A percentile compares a stretch with the other conserved stretches of the same genome.
Conservation (phyloP, 176 grass and related monocot genomes). For the Carex cristatella region DNA sequence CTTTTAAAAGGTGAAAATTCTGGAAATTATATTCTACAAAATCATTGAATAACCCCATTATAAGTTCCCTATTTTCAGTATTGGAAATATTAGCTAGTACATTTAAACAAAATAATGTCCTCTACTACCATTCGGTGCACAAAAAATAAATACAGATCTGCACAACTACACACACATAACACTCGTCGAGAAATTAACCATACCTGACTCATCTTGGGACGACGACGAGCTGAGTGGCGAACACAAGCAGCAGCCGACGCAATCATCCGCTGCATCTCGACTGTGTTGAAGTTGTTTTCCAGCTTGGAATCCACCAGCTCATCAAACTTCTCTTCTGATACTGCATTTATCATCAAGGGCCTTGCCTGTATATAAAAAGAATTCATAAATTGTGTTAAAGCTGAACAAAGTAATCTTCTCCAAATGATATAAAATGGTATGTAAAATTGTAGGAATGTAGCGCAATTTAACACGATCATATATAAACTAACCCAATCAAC, state of each 20-base stretch:
- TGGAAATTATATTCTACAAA: background rate
- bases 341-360: constrained; percentile 47
- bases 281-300: constrained; percentile 44
- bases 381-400: background rate
- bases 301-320: constrained; percentile 60
- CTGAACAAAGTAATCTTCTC: background rate
- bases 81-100: background rate
- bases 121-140: too few species aligned
- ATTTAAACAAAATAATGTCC: background rate
- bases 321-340: constrained; percentile 38
- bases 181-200: background rate
- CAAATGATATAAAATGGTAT: background rate
- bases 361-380: constrained; percentile 43
- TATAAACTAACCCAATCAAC: constrained; percentile 74
- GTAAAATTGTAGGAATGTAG: too few species aligned
- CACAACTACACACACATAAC: background rate
- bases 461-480: background rate
- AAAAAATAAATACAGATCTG: too few species aligned
- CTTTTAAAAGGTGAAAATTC: background rate
- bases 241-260: constrained; percentile 72
- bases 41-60: background rate
- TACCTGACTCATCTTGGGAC: constrained; percentile 95
- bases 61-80: background rate
- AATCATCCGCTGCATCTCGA: constrained; percentile 69
- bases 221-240: constrained; percentile 76